Percentiles rank a stretch among this genome's conserved stretches.
phyloP scores from a whole-genome alignment of 805 yeast genomes.

The Kurtzmaniella fragi region DNA sequence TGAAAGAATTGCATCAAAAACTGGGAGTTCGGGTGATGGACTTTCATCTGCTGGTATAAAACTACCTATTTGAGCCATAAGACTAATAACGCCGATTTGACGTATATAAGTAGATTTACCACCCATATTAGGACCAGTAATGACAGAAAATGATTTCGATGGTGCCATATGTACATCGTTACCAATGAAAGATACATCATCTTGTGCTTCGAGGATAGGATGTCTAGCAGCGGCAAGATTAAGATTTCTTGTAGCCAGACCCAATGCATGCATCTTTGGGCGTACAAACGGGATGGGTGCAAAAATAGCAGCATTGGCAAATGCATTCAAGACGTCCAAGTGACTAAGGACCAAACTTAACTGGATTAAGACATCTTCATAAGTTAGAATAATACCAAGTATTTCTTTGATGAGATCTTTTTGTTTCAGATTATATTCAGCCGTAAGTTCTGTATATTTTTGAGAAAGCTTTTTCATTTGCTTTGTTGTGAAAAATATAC shows the following conservation, averaged over 20 bases:
- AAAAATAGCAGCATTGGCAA: constrained; percentile 73
- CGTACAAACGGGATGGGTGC: constrained; percentile 80
- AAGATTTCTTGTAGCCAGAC: constrained; percentile 41
- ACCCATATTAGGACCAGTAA: constrained; percentile 98
- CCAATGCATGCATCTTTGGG: constrained; percentile 62
- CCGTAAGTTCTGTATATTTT: constrained; percentile 53
- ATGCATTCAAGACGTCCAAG: constrained; percentile 77
- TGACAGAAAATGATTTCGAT: constrained; percentile 64
- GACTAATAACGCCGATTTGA: constrained; percentile 80
- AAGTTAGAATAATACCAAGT: constrained; percentile 73
- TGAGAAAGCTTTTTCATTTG: constrained; percentile 56
- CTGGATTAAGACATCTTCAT: constrained; percentile 70
- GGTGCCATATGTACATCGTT: constrained; percentile 74
- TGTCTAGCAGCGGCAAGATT: constrained; percentile 77
- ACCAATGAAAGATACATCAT: constrained; percentile 83
- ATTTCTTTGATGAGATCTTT: constrained; percentile 77
- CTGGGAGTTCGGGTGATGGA: constrained; percentile 59
- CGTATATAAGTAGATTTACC: constrained; percentile 93
- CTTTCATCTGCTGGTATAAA: constrained; percentile 67
- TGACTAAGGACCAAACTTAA: constrained; percentile 62
- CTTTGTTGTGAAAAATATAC: constrained; percentile 82
- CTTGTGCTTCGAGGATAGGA: constrained; percentile 91
- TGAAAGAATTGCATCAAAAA: constrained; percentile 89
- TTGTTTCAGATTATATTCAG: constrained; percentile 72
- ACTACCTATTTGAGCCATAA: constrained; percentile 87